Evolutionary conservation across 768 basidiomycete species (phyloP), one percentile per base, ranked within the genome.

Genomic region (Lentinula aciculospora): DNA sequence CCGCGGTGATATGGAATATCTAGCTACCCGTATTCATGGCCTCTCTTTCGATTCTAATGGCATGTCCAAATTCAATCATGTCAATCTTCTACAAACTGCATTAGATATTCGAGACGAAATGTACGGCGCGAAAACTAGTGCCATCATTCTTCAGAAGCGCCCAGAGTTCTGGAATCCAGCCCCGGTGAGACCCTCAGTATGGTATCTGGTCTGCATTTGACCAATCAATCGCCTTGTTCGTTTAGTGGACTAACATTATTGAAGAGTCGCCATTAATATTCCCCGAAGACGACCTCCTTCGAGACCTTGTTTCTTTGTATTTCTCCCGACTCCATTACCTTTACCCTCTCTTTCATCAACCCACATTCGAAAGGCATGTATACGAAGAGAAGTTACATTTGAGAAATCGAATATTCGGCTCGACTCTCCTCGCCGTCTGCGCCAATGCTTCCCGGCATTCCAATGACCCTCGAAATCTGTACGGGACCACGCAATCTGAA

Each of bases 331-430:
- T 70, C 55, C 79, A 83, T 60, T 50, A 63, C 10, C 60, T 73
- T 27, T 62, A 70, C 1, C 82, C 83, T 0, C 65, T 86, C 2
- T 64, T 87, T 9, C 84, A 85, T 59, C 72, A 76, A 2, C 76
- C 76, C 1, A 72, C 73, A n/a, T 85, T 86, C 57, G 71, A 78
- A 34, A 46, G 28, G 29, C 46, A 64, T 65, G 17, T 70, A 72
- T 44, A 62, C 76, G 37, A 60, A 56, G 8, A 66, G 72, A 10
- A 71, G 72, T 0, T 61, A 72, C 76, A 82, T 62, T 59, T 71
- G 8, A 67, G 64, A 3, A 71, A 80, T 44, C 12, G 67, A 0
- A 62, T 69, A 0, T 83, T 85, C 60, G 72, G 69, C 0, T 61
- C 70, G 4, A 70, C 76, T 3, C 78, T 84, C 42, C 70, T 84